phyloP scores from a whole-genome alignment of 2,329 filamentous ascomycete genomes.

The Zasmidium angulare region DNA sequence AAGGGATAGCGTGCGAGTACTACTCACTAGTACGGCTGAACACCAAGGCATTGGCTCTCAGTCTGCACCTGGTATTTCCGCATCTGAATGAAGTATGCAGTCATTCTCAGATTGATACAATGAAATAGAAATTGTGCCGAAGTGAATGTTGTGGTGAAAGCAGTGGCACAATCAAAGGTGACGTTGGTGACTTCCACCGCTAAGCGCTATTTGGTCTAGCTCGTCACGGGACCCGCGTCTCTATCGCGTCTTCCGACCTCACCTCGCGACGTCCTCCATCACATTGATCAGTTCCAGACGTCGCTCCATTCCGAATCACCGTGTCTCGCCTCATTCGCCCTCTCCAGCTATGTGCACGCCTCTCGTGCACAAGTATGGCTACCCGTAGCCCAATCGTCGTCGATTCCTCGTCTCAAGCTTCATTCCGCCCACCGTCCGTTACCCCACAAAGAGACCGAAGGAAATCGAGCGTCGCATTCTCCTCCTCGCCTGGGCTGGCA shows the following conservation, averaged over 20 bases:
- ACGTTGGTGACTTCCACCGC: no score
- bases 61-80: no score
- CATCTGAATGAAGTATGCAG: no score
- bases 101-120: no score
- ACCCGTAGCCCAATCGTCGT: constrained; percentile 25
- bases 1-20: no score
- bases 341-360: constrained; percentile 14
- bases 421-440: constrained; percentile 18
- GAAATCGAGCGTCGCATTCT: constrained; percentile 1
- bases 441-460: constrained; percentile 18
- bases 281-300: not conserved
- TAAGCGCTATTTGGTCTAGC: no score
- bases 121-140: no score
- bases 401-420: constrained; percentile 23
- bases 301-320: not conserved
- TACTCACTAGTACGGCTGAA: no score
- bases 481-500: constrained; percentile 22
- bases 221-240: not conserved
- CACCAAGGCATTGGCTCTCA: no score
- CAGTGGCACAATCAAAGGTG: no score
- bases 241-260: not conserved
- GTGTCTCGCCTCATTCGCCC: not conserved
- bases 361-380: constrained; percentile 17
- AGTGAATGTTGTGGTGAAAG: no score
- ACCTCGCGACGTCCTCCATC: not conserved